Base-by-base conservation (phyloP, 1,284 basidiomycete genomes). In the Psilocybe mexicana region DNA sequence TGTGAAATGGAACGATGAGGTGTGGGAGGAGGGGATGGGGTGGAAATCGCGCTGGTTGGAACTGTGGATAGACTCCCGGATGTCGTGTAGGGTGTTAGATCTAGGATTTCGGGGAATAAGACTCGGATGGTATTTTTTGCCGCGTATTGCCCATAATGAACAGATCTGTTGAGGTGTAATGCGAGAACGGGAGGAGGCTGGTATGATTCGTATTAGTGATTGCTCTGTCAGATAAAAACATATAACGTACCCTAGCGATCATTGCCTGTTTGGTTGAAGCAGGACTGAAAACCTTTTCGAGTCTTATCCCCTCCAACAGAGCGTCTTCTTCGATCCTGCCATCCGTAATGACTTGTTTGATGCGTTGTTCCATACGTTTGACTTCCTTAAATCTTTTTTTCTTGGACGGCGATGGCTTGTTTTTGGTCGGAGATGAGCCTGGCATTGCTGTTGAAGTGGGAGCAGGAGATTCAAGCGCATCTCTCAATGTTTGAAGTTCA, bases 211-310 rank as follows among this genome's bases (percentile, higher is more conserved):
- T 24, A 38, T 44, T 55, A 40, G 33, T 14, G 7, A 43, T 51
- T 42, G 26, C 14, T 38, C 4, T 43, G n/a, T 48, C 35, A 57
- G 35, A 14, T 56, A 28, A 30, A 10, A 50, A n/a, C 10, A 23
- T 4, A 75, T 87, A 65, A 67, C 18, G 18, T 18, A 92, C 92
- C 68, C 92, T 78, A 42, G 91, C 92, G 59, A 94, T 82, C 88
- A 94, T 93, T 28, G 89, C 87, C 70, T 93, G 91, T 69, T 94
- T 93, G 8, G 90, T 92, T 3, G 88, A 90, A n/a, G 86, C 85
- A 44, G 78, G 79, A 63, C 89, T 90, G 51, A 85, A 74, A 1
- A 92, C 84, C 65, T 85, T 86, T 69, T 92, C 89, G 65, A 94
- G 75, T 65, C 84, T 85, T 46, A 93, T 78, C 43, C 86, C 90